phyloP scores from a whole-genome alignment of 2,329 filamentous ascomycete genomes.

The Colletotrichum shisoi region DNA sequence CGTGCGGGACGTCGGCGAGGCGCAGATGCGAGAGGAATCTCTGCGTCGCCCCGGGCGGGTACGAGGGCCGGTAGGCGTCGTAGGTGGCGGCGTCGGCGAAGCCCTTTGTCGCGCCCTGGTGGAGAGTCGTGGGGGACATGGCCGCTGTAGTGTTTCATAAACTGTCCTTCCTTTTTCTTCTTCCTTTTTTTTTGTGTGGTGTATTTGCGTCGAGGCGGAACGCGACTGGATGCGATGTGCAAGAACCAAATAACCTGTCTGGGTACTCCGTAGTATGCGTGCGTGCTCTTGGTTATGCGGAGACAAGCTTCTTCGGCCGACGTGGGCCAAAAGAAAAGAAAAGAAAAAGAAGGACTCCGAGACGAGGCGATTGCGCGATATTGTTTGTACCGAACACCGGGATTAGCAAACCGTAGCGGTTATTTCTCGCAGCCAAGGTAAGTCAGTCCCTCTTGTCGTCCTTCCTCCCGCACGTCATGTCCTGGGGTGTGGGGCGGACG shows the following conservation, averaged over 20 bases:
- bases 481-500: slow-evolving; percentile 15
- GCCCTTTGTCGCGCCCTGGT: slow-evolving; percentile 63
- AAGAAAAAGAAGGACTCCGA: background rate
- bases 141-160: background rate
- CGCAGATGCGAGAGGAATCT: slow-evolving; percentile 64
- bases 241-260: background rate
- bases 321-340: background rate
- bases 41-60: slow-evolving; percentile 65
- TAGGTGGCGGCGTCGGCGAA: slow-evolving; percentile 72
- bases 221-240: background rate
- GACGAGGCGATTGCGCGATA: background rate
- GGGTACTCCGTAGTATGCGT: too few relatives aligned
- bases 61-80: slow-evolving; percentile 73
- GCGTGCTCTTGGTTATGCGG: too few relatives aligned
- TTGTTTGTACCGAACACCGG: background rate
- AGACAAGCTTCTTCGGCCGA: background rate
- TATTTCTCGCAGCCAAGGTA: background rate
- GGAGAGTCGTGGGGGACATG: slow-evolving; percentile 51
- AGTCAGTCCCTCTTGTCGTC: slow-evolving; percentile 7
- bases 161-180: too few relatives aligned
- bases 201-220: background rate
- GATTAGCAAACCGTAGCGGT: background rate
- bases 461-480: slow-evolving; percentile 27
- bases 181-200: background rate
- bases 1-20: slow-evolving; percentile 56